Conservation (phyloP, 1,284 basidiomycete genomes). For the Tylopilus sp. region DNA sequence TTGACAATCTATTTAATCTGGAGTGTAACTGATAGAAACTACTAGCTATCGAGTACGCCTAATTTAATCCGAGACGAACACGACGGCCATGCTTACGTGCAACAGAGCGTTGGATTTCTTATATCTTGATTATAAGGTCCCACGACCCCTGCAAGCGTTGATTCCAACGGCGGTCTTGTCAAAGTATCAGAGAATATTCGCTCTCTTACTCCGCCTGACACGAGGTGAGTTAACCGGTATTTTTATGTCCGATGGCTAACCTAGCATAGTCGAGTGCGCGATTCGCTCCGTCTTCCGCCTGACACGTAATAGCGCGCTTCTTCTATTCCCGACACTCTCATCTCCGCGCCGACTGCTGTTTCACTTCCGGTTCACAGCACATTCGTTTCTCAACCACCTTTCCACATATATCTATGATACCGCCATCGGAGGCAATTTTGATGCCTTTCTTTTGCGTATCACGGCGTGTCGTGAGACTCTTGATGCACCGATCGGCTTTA, state of each 20-base stretch:
- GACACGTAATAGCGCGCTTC: constrained; percentile 42
- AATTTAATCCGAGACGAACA: constrained; percentile 42
- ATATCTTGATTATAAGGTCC: constrained; percentile 83
- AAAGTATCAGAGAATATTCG: constrained; percentile 84
- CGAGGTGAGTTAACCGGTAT: constrained; percentile 51
- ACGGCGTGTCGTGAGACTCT: constrained; percentile 31
- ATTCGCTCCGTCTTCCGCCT: constrained; percentile 66
- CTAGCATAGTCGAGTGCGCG: constrained; percentile 64
- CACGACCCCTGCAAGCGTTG: constrained; percentile 65
- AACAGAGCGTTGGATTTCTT: constrained; percentile 81
- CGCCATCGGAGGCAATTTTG: constrained; percentile 74
- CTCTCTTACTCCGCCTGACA: constrained; percentile 72
- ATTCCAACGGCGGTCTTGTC: constrained; percentile 68
- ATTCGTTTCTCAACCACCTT: constrained; percentile 65
- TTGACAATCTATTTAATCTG: constrained; percentile 13
- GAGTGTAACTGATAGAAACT: constrained; percentile 10
- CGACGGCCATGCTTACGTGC: constrained; percentile 45
- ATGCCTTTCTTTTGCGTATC: constrained; percentile 57
- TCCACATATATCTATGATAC: constrained; percentile 73
- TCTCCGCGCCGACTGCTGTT: constrained; percentile 54
- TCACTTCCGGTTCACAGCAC: constrained; percentile 70
- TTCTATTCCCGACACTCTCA: constrained; percentile 61
- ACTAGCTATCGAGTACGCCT: constrained; percentile 30
- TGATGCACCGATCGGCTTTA: constrained; percentile 38
- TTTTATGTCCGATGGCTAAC: constrained; percentile 2